phyloP scores from a whole-genome alignment of 2,329 filamentous ascomycete species.

The Cladophialophora exuberans region DNA sequence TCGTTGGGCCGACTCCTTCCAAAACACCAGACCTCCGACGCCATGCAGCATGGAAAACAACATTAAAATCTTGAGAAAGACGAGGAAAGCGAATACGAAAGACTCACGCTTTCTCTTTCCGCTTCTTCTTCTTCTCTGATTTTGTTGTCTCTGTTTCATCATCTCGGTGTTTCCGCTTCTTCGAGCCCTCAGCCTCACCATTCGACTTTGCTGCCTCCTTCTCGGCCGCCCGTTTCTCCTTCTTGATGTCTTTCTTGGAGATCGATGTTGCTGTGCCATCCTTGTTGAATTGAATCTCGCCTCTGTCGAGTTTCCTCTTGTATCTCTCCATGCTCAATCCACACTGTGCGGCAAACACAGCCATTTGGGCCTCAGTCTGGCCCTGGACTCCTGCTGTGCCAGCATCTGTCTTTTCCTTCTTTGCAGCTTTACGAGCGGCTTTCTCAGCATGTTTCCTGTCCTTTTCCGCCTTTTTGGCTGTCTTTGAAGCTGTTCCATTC shows the following conservation, averaged over 20 bases:
- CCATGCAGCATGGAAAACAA: slow-evolving; percentile 35
- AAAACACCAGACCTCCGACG: slow-evolving; percentile 19
- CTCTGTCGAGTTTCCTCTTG: slow-evolving; percentile 75
- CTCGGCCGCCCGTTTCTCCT: slow-evolving; percentile 66
- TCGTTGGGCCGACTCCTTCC: slow-evolving; percentile 10
- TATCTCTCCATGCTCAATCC: slow-evolving; percentile 76
- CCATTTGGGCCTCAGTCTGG: slow-evolving; percentile 46
- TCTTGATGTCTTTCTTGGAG: slow-evolving; percentile 78
- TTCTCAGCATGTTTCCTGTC: slow-evolving; percentile 42
- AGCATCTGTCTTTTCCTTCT: slow-evolving; percentile 39
- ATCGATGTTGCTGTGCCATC: slow-evolving; percentile 69
- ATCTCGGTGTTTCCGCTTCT: slow-evolving; percentile 70
- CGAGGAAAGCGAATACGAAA: slow-evolving; percentile 37
- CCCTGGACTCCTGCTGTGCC: slow-evolving; percentile 46
- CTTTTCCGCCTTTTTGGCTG: slow-evolving; percentile 48
- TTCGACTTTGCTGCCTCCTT: slow-evolving; percentile 52
- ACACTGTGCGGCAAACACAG: slow-evolving; percentile 66
- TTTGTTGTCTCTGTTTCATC: slow-evolving; percentile 59
- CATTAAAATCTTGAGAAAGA: slow-evolving; percentile 36
- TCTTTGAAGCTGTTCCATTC: slow-evolving; percentile 32
- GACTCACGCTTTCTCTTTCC: slow-evolving; percentile 45
- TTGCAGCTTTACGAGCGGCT: slow-evolving; percentile 32
- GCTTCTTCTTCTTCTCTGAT: slow-evolving; percentile 55
- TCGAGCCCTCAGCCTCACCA: slow-evolving; percentile 53
- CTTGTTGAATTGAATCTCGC: slow-evolving; percentile 68